Evolutionary conservation across 2,329 filamentous ascomycete genomes (phyloP).

Genomic region (Fusarium domesticum): DNA sequence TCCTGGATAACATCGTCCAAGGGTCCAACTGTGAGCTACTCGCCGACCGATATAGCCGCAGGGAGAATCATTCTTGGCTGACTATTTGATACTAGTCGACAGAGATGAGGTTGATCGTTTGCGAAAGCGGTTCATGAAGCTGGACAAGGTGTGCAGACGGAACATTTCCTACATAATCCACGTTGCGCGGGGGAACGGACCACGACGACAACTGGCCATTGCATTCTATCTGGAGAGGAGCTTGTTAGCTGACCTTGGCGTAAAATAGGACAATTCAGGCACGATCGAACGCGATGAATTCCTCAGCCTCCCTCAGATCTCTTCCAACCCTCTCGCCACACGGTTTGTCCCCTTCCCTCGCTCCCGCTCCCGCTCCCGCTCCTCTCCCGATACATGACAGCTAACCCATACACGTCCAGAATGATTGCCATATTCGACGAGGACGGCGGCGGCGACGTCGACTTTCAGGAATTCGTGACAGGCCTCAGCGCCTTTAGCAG

Average conservation of each 20-base stretch:
- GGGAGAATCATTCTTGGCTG: slow-evolving; percentile 10
- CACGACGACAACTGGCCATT: neutral
- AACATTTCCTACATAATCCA: slow-evolving; percentile 2
- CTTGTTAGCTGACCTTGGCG: slow-evolving; percentile 5
- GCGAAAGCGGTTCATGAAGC: slow-evolving; percentile 97
- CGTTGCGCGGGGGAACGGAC: slow-evolving; percentile 1
- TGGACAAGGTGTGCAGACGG: slow-evolving; percentile 74
- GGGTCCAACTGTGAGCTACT: slow-evolving; percentile 84
- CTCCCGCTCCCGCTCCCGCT: no score
- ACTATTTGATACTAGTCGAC: slow-evolving; percentile 63
- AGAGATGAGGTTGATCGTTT: slow-evolving; percentile 94
- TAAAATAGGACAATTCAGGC: slow-evolving; percentile 93
- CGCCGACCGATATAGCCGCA: slow-evolving; percentile 7
- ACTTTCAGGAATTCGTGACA: slow-evolving; percentile 98
- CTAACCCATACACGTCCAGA: no score
- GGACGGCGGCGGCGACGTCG: slow-evolving; percentile 94
- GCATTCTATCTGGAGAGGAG: neutral
- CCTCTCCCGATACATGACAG: no score
- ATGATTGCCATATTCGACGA: slow-evolving; percentile 99
- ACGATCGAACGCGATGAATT: slow-evolving; percentile 99
- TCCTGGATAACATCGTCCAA: slow-evolving; percentile 94
- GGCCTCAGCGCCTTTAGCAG: slow-evolving; percentile 93
- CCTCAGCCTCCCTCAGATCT: slow-evolving; percentile 93
- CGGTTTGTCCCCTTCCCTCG: slow-evolving; percentile 58
- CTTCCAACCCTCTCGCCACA: slow-evolving; percentile 94